Percentiles rank a stretch among this genome's conserved stretches.
Conservation (phyloP, 2,329 filamentous ascomycete genomes). For the Stagonosporopsis cucurbitacearum region DNA sequence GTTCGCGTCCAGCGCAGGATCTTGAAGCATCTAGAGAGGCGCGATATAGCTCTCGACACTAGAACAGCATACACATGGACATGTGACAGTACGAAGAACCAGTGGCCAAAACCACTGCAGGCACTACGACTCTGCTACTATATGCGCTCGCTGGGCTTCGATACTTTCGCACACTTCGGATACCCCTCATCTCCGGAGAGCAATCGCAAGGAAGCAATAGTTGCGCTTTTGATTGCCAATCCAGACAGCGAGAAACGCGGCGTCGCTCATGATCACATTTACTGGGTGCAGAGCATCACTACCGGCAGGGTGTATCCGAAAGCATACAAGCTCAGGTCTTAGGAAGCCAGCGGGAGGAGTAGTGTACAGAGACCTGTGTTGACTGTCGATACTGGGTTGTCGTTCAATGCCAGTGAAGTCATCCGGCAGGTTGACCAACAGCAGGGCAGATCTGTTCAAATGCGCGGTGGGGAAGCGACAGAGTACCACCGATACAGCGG, state of each 20-base stretch:
- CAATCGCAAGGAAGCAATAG: neutral
- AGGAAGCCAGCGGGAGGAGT: neutral
- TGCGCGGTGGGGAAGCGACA: neutral
- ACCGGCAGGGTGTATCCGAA: neutral
- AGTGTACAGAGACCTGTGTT: neutral
- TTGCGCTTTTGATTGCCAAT: constrained; percentile 25
- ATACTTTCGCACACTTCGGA: constrained; percentile 28
- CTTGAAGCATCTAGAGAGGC: constrained; percentile 17
- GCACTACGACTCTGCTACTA: constrained; percentile 41
- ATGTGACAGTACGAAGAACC: constrained; percentile 7
- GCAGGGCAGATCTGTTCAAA: neutral
- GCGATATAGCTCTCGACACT: constrained; percentile 23
- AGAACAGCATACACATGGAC: constrained; percentile 25
- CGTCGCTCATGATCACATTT: constrained; percentile 13
- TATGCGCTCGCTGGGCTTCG: constrained; percentile 36
- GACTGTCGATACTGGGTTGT: neutral
- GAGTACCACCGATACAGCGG: neutral
- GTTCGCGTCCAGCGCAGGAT: constrained; percentile 26
- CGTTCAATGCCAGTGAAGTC: neutral
- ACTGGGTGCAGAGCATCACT: constrained; percentile 28
- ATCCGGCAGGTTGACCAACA: neutral
- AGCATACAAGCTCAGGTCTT: neutral
- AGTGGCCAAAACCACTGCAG: constrained; percentile 15
- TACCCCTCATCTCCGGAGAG: neutral
- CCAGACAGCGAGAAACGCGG: constrained; percentile 2